Conservation (phyloP, 2,329 filamentous ascomycete species). For the Pyrenophora teres region DNA sequence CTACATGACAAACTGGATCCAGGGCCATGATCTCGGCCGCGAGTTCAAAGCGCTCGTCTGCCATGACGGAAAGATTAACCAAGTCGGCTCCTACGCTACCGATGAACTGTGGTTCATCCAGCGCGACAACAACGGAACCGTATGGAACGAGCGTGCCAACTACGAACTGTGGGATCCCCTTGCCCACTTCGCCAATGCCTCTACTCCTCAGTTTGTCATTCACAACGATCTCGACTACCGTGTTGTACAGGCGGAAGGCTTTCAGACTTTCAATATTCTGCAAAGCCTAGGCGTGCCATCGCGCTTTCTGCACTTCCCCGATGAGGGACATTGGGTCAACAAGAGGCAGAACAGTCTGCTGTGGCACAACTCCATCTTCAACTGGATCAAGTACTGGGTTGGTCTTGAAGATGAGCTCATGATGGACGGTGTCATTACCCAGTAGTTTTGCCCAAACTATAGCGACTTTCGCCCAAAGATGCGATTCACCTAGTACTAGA, state of each 20-base stretch:
- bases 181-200: constrained; percentile 69
- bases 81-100: constrained; percentile 53
- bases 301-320: constrained; percentile 78
- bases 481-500: too few species aligned
- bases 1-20: constrained; percentile 74
- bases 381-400: constrained; percentile 44
- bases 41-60: constrained; percentile 87
- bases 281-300: constrained; percentile 77
- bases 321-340: constrained; percentile 80
- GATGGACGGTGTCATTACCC: constrained; percentile 39
- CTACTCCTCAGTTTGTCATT: constrained; percentile 84
- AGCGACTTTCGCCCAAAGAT: too few species aligned
- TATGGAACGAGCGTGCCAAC: constrained; percentile 49
- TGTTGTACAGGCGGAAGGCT: constrained; percentile 80
- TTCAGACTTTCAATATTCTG: constrained; percentile 83
- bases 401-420: constrained; percentile 38
- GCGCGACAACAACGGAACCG: constrained; percentile 50
- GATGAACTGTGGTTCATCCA: constrained; percentile 60
- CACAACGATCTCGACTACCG: constrained; percentile 89
- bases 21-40: constrained; percentile 79
- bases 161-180: constrained; percentile 65
- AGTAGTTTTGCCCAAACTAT: constrained; percentile 16
- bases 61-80: constrained; percentile 81
- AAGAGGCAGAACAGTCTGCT: constrained; percentile 88
- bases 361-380: constrained; percentile 69